Evolutionary conservation across 148 eudicot species (phyloP), one percentile per base, ranked within the genome.

Genomic region (Dianthus caryophyllus): DNA sequence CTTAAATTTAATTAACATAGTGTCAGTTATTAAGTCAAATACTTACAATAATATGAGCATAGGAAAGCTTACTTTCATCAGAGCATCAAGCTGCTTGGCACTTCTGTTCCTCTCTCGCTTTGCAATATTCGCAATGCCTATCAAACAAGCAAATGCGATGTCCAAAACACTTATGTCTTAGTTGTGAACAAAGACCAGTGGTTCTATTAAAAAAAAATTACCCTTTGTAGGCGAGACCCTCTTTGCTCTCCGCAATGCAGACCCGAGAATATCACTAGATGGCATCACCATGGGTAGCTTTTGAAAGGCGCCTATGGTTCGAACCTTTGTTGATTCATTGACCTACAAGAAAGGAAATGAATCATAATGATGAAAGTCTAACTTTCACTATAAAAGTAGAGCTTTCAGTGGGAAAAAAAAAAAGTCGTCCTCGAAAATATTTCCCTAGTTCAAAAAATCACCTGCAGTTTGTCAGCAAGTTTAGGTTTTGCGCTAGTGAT

Each of bases 201-300:
- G 49, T 24, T 24, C 50, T 57, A 59, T 27, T 33, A 33, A 33
- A 70, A 62, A n/a, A 22, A 55, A 69, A n/a, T 75, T 87, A 95
- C 99, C 99, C 78, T 90, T 86, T 53, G 99, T 84, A 65, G 99
- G 84, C 36, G 86, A 57, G 64, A 95, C 82, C 79, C 75, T 88
- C 84, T 75, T 90, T 53, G 99, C 86, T 77, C 88, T 95, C 77
- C 84, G 82, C 79, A 90, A 68, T 52, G 99, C 89, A 8, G 99
- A 95, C 64, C 79, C 73, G 43, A 90, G 75, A 63, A 95, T 84
- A 79, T 90, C 99, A 67, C 70, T 56, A 44, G 96, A 85, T 49
- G 99, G 99, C 97, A 88, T 88, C 68, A 95, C 99, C 91, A 88
- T 88, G 6, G 99, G 99, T 71, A 95, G 77, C 75, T 88, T 86